These are phyloP conservation scores for Lojkania enalia DNA, from an alignment of 2,329 filamentous ascomycete species.

Conservation along the genomic window DNA sequence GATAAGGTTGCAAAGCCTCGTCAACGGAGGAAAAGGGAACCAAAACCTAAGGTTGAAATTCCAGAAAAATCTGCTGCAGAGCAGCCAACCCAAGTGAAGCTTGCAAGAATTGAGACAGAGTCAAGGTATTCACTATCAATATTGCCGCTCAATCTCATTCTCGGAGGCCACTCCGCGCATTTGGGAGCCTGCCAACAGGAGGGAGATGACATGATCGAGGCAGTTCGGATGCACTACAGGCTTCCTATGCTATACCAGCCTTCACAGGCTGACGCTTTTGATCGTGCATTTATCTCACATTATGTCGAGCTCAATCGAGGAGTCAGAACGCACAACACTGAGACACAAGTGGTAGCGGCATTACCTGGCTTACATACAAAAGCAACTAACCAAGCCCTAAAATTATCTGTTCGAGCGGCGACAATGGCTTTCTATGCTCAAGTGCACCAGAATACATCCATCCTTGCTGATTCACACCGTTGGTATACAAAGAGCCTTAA, in stretches of 20 bases:
- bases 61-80: background rate
- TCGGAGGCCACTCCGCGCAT: background rate
- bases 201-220: slow-evolving; percentile 24
- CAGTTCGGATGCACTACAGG: slow-evolving; percentile 29
- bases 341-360: slow-evolving; percentile 33
- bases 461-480: slow-evolving; percentile 36
- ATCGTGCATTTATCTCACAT: slow-evolving; percentile 34
- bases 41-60: slow-evolving; percentile 1
- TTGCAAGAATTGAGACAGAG: background rate
- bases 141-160: background rate
- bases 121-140: background rate
- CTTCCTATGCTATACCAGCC: slow-evolving; percentile 32
- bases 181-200: slow-evolving; percentile 8
- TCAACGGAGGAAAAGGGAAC: slow-evolving; percentile 25
- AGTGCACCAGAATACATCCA: slow-evolving; percentile 30
- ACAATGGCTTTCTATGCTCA: slow-evolving; percentile 40
- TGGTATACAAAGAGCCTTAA: slow-evolving; percentile 39
- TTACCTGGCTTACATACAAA: slow-evolving; percentile 25
- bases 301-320: slow-evolving; percentile 34
- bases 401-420: slow-evolving; percentile 35
- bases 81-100: background rate
- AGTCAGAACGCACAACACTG: slow-evolving; percentile 18
- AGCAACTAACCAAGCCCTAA: slow-evolving; percentile 27
- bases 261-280: slow-evolving; percentile 28
- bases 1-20: slow-evolving; percentile 33